Evolutionary conservation across 495 filamentous ascomycete species (phyloP).

Genomic region (Hypoxylon trugodes): DNA sequence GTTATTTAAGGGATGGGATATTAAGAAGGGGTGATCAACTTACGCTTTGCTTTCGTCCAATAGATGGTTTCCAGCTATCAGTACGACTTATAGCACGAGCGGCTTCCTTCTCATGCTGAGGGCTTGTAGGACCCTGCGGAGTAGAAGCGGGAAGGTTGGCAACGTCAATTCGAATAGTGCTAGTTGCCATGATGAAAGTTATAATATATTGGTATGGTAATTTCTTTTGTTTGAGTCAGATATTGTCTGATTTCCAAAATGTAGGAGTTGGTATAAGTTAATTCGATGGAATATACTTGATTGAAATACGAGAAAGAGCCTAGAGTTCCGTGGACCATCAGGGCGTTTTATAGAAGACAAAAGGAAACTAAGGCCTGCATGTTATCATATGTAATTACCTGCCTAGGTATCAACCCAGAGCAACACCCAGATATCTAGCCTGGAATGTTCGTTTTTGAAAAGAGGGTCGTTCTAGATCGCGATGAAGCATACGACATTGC

Average conservation of each 20-base stretch:
- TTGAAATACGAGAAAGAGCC: background rate
- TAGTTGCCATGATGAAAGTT: constrained; percentile 11
- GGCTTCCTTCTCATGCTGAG: constrained; percentile 42
- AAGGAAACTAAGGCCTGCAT: background rate
- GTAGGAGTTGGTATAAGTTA: too few species aligned
- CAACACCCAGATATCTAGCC: background rate
- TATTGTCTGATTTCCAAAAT: background rate
- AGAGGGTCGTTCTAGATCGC: constrained; percentile 20
- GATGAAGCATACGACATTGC: constrained; percentile 39
- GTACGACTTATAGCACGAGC: constrained; percentile 49
- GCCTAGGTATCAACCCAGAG: too few species aligned
- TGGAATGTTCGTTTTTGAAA: constrained; percentile 11
- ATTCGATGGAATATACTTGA: constrained; percentile 2
- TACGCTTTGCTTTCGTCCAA: constrained; percentile 51
- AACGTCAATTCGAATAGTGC: constrained; percentile 12
- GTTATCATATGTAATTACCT: too few species aligned
- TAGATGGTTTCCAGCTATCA: constrained; percentile 52
- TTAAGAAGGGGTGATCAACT: background rate
- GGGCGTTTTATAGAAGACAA: constrained; percentile 16
- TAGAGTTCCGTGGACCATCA: background rate
- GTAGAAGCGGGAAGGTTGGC: constrained; percentile 20
- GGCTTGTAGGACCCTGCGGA: constrained; percentile 23
- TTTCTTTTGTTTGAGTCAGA: background rate
- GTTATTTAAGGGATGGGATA: background rate
- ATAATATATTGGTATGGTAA: background rate